Conservation (phyloP, 2,329 filamentous ascomycete genomes). For the Aspergillus costaricaensis region DNA sequence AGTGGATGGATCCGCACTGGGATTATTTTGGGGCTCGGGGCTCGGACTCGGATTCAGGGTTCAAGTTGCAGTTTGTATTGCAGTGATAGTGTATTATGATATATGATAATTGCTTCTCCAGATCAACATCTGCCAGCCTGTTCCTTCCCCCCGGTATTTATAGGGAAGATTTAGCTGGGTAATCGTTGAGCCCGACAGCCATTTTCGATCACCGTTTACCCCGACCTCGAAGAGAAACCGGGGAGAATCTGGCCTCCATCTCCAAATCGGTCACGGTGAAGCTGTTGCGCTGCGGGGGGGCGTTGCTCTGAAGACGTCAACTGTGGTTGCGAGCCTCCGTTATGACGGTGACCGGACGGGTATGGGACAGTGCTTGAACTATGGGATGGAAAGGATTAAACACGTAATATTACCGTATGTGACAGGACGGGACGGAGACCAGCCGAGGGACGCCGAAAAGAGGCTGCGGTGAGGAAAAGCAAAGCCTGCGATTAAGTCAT, state of each 20-base stretch:
- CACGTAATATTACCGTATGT: conserved; percentile 12
- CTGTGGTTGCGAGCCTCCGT: conserved; percentile 7
- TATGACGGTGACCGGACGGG: conserved; percentile 5
- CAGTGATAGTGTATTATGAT: no score
- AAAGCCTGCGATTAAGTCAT: neutral
- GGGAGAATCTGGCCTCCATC: conserved; percentile 24
- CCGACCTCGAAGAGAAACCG: conserved; percentile 22
- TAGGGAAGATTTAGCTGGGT: conserved; percentile 18
- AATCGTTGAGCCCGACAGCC: conserved; percentile 23
- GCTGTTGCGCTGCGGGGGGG: conserved; percentile 30
- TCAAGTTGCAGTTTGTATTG: no score
- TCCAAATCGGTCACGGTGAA: conserved; percentile 33
- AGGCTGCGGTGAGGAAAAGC: conserved; percentile 37
- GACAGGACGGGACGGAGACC: conserved; percentile 8
- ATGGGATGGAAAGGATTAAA: neutral
- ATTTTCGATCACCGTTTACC: conserved; percentile 7
- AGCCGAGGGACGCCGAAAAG: conserved; percentile 29
- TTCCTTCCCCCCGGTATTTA: conserved; percentile 19
- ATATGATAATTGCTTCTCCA: neutral
- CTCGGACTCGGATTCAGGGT: no score
- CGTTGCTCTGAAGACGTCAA: conserved; percentile 4
- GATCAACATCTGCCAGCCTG: neutral
- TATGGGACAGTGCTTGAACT: neutral
- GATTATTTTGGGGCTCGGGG: no score
- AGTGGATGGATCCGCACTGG: neutral